Percentiles rank a stretch among this genome's conserved stretches.
Conservation (phyloP, 257 asterid genomes). For the Lycium ferocissimum region DNA sequence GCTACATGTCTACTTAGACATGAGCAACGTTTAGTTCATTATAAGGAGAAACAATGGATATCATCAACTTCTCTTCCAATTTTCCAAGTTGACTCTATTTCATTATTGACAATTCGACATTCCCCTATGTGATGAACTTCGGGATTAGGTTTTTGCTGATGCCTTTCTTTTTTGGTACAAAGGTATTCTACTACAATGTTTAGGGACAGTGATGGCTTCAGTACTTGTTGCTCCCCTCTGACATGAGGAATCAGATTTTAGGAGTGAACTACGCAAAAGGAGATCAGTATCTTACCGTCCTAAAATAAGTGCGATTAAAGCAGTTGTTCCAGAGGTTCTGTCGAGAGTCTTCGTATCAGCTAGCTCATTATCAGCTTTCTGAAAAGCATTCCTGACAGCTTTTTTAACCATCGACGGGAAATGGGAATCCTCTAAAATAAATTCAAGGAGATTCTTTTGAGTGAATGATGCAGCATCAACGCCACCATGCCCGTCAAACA, state of each 20-base stretch:
- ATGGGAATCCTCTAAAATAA: constrained; percentile 71
- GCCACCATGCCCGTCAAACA: constrained; percentile 91
- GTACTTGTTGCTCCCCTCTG: constrained; percentile 12
- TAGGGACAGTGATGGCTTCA: neutral
- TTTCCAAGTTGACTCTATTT: neutral
- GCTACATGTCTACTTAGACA: neutral
- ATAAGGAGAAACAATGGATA: neutral
- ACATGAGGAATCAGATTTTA: neutral
- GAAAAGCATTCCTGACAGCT: constrained; percentile 78
- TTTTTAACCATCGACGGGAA: constrained; percentile 67
- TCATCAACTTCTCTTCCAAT: neutral
- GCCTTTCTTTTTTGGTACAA: neutral
- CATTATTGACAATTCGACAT: neutral
- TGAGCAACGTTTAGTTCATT: neutral
- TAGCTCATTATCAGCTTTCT: constrained; percentile 71
- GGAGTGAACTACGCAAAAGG: neutral
- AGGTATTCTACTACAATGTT: neutral
- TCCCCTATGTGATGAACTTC: neutral
- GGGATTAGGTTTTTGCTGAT: neutral
- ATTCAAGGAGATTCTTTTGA: constrained; percentile 64
- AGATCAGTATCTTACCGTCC: constrained; percentile 61
- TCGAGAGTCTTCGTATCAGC: constrained; percentile 76
- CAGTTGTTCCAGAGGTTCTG: constrained; percentile 80
- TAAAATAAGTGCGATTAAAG: constrained; percentile 51
- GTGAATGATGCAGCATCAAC: constrained; percentile 83